Evolutionary conservation across 1,139 yeast species (phyloP).

Genomic region (Torulaspora pretoriensis): DNA sequence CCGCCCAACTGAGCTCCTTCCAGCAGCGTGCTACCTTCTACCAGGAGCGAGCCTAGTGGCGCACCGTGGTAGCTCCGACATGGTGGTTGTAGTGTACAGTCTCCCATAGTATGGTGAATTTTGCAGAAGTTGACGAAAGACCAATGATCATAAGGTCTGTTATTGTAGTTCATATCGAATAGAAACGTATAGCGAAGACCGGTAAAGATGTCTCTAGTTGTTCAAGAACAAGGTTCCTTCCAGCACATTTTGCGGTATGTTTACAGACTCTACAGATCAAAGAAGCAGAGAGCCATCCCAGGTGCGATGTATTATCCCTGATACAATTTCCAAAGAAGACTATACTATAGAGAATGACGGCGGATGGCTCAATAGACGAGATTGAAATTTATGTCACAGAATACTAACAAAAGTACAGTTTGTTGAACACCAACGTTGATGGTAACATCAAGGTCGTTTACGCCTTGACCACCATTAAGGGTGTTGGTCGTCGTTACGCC

Average conservation of each 20-base stretch:
- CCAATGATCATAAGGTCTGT: neutral
- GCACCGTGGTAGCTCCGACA: too few relatives aligned
- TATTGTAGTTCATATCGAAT: conserved; percentile 4
- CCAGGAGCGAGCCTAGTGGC: too few relatives aligned
- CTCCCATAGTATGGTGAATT: neutral
- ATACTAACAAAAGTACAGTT: conserved; percentile 50
- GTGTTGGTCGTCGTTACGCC: conserved; percentile 99
- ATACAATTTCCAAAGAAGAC: too few relatives aligned
- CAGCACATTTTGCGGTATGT: conserved; percentile 99
- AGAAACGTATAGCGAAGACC: conserved; percentile 13
- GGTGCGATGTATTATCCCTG: too few relatives aligned
- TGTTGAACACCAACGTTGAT: conserved; percentile 99
- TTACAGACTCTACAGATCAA: conserved; percentile 7
- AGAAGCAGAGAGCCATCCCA: neutral
- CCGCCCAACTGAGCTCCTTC: neutral
- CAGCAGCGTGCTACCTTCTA: too few relatives aligned
- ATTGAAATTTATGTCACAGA: neutral
- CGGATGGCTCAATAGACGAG: neutral
- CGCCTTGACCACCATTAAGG: conserved; percentile 99
- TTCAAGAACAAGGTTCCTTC: conserved; percentile 98
- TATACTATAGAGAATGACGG: neutral
- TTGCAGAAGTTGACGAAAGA: conserved; percentile 2
- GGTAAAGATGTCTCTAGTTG: conserved; percentile 53
- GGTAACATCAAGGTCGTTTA: conserved; percentile 99
- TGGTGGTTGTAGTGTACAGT: neutral